These are phyloP conservation scores for Medicago ruthenica DNA, from an alignment of 306 rosid genomes.

Conservation along the genomic window DNA sequence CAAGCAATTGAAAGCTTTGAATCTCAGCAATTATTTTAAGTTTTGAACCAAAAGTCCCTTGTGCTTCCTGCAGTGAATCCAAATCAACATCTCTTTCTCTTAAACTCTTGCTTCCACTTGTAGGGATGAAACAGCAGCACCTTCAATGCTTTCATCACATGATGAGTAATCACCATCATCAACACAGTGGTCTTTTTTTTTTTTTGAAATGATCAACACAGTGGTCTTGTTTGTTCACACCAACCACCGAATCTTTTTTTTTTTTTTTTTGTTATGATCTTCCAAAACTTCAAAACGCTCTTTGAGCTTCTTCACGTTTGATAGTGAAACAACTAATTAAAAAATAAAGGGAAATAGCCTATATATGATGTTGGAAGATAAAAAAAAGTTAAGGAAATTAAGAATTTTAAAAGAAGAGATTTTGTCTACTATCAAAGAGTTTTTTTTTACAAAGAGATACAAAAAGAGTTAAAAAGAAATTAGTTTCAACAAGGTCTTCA, in stretches of 20 bases:
- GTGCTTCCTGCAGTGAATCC: conserved; percentile 61
- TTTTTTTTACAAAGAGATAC: too few relatives aligned
- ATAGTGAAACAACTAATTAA: too few relatives aligned
- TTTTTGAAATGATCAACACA: background rate
- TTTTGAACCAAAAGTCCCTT: conserved; percentile 55
- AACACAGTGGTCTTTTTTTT: too few relatives aligned
- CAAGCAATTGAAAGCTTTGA: conserved; percentile 53
- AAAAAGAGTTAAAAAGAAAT: too few relatives aligned
- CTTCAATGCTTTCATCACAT: conserved; percentile 51
- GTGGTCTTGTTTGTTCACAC: conserved; percentile 49
- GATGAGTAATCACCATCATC: conserved; percentile 51
- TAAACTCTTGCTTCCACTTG: conserved; percentile 68
- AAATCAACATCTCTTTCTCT: conserved; percentile 63
- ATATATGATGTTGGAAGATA: too few relatives aligned
- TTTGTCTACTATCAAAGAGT: too few relatives aligned
- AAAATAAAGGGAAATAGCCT: too few relatives aligned
- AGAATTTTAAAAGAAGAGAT: too few relatives aligned
- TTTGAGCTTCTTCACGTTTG: too few relatives aligned
- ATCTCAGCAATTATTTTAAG: conserved; percentile 57
- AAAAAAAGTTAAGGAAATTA: too few relatives aligned
- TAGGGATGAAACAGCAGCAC: conserved; percentile 37
- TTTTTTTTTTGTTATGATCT: conserved; percentile 60
- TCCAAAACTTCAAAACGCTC: conserved; percentile 62
- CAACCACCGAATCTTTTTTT: conserved; percentile 51
- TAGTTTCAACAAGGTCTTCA: too few relatives aligned